Evolutionary conservation across 768 basidiomycete genomes (phyloP).

Genomic region (Phanerochaete carnosa): DNA sequence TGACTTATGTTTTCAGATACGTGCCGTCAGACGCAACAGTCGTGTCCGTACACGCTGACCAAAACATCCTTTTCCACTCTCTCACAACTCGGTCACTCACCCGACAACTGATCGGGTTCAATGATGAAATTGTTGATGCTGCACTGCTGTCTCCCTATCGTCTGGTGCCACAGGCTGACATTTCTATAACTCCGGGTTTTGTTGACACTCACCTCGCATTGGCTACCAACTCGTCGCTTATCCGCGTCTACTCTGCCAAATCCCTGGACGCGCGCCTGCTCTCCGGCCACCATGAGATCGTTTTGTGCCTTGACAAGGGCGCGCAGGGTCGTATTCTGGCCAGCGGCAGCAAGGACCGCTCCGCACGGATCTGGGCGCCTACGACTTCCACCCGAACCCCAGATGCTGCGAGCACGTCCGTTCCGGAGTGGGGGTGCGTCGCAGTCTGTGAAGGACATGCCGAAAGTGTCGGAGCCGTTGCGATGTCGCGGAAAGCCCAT

Average conservation of each 20-base stretch:
- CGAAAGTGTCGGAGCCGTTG: constrained; percentile 89
- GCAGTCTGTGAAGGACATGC: constrained; percentile 92
- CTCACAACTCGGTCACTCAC: constrained; percentile 57
- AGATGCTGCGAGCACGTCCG: background rate
- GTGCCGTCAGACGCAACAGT: constrained; percentile 59
- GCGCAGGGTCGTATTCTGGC: constrained; percentile 69
- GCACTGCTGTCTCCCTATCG: constrained; percentile 59
- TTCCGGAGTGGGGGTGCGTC: constrained; percentile 64
- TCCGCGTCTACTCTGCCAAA: constrained; percentile 80
- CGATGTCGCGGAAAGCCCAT: constrained; percentile 60
- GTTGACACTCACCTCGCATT: constrained; percentile 79
- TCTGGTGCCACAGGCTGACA: constrained; percentile 19
- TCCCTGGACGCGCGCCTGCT: constrained; percentile 83
- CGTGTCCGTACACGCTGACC: constrained; percentile 89
- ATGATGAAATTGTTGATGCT: constrained; percentile 95
- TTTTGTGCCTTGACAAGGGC: constrained; percentile 77
- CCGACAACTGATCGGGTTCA: constrained; percentile 92
- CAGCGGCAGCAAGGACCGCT: constrained; percentile 90
- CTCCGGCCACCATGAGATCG: constrained; percentile 88
- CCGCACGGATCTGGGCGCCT: constrained; percentile 80
- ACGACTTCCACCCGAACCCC: background rate
- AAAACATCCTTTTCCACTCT: constrained; percentile 93
- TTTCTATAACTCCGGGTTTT: constrained; percentile 6
- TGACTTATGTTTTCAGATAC: constrained; percentile 48
- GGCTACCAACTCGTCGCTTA: constrained; percentile 96